Percentiles rank a stretch among this genome's conserved stretches.
Conservation (phyloP, 768 basidiomycete genomes). For the Phlebiopsis flavidoalba region DNA sequence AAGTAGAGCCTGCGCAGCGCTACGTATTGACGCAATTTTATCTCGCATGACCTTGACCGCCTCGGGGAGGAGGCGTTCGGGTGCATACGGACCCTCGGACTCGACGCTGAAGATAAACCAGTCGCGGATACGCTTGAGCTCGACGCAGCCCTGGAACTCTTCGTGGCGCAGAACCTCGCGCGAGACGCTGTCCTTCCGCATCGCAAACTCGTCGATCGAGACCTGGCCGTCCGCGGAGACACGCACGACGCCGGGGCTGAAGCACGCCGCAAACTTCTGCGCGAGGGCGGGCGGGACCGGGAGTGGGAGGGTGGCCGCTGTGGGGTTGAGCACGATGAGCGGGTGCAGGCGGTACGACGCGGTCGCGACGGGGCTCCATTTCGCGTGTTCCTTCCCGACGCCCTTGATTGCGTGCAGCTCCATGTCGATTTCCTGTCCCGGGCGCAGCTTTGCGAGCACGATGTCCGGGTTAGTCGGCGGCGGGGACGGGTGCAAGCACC, state of each 20-base stretch:
- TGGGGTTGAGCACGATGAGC: slow-evolving; percentile 63
- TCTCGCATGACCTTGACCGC: slow-evolving; percentile 75
- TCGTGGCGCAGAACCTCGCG: slow-evolving; percentile 90
- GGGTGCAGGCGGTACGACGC: slow-evolving; percentile 94
- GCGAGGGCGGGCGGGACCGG: slow-evolving; percentile 76
- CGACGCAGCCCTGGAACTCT: slow-evolving; percentile 81
- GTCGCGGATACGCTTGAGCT: slow-evolving; percentile 82
- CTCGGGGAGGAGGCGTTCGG: slow-evolving; percentile 78
- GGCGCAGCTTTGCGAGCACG: slow-evolving; percentile 85
- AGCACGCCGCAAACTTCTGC: slow-evolving; percentile 82
- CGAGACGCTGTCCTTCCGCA: slow-evolving; percentile 85
- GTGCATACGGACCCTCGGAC: slow-evolving; percentile 84
- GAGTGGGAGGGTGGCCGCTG: too few relatives aligned
- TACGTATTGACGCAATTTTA: slow-evolving; percentile 61
- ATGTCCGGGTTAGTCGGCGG: slow-evolving; percentile 76
- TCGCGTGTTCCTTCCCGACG: slow-evolving; percentile 92
- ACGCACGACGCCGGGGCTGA: slow-evolving; percentile 76
- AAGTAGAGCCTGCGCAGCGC: slow-evolving; percentile 55
- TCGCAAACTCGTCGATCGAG: slow-evolving; percentile 54
- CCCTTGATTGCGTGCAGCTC: slow-evolving; percentile 91
- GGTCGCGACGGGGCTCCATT: slow-evolving; percentile 97
- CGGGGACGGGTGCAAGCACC: slow-evolving; percentile 53
- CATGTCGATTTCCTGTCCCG: slow-evolving; percentile 83
- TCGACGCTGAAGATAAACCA: slow-evolving; percentile 92
- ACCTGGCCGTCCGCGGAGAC: slow-evolving; percentile 57